A percentile compares a stretch with the other conserved stretches of the same genome.
phyloP scores from a whole-genome alignment of 108 stramenopile genomes.

The Nannochloropsis salina region DNA sequence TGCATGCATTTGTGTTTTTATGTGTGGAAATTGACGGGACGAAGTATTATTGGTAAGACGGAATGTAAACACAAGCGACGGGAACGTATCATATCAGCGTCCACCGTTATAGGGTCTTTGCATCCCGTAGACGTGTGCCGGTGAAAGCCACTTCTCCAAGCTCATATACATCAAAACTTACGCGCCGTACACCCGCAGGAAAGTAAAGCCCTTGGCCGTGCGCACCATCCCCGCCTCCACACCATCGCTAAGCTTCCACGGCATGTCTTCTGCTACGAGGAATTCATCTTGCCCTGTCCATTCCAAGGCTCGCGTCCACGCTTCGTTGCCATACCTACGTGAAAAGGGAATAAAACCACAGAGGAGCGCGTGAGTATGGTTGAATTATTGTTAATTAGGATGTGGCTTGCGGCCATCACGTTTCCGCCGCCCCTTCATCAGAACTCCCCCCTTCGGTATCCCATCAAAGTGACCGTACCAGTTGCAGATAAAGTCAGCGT shows the following conservation, averaged over 20 bases:
- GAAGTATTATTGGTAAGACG: no score
- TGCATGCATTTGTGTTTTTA: no score
- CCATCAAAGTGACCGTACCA: conserved; percentile 46
- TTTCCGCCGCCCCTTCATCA: no score
- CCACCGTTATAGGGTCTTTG: no score
- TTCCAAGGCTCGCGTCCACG: conserved; percentile 78
- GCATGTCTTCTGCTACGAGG: conserved; percentile 62
- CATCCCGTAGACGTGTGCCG: no score
- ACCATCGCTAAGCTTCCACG: conserved; percentile 55
- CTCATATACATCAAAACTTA: not conserved
- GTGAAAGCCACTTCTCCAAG: not conserved
- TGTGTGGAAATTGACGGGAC: no score
- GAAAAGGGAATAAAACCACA: not conserved
- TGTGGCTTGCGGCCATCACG: no score
- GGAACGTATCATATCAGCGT: no score
- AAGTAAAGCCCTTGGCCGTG: conserved; percentile 67
- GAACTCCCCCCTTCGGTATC: not conserved
- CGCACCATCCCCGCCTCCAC: conserved; percentile 63
- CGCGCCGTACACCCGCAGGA: conserved; percentile 58
- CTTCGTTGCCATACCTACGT: conserved; percentile 65
- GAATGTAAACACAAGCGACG: no score
- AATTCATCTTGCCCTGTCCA: conserved; percentile 78
- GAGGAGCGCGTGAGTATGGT: not conserved
- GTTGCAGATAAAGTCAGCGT: conserved; percentile 96
- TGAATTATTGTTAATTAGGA: not conserved